Evolutionary conservation across 805 yeast genomes (phyloP), one percentile per base, ranked within the genome.

Genomic region (Pichia sporocuriosa): DNA sequence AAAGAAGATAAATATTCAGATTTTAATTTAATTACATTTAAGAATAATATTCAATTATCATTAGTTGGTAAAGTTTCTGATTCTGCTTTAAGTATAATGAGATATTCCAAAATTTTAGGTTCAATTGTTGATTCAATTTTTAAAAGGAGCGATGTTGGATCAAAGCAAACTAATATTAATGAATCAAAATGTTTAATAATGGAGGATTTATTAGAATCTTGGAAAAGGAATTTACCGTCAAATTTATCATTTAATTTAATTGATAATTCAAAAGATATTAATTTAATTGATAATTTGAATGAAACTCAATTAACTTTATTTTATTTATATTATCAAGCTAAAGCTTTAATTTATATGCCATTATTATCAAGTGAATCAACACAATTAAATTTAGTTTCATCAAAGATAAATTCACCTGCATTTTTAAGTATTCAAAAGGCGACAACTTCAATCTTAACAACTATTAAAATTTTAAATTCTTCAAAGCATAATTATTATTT

Each of bases 121-220:
- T 72, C 75, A 41, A 77, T 86, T 32, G 62, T 87, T 36, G 90
- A 84, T 61, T 69, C 80, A 0, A 75, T 83, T 10, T 84, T 79
- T 61, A 76, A 79, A 37, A 73, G 89, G 55, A 75, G 67, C 46
- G 55, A 54, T n/a, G n/a, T n/a, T 33, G 58, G 59, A 31, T 33
- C 48, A 36, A 56, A 59, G 27, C 50, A 55, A 16, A 44, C 63
- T 11, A 47, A 53, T 37, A 46, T 57, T 16, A 55, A 52, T 32
- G 67, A 63, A 43, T 57, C 63, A 9, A 48, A 58, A 10, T 50
- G 62, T 36, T 48, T 63, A 40, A 44, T 63, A 9, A 46, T 59
- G 37, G 96, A 88, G 55, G 77, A 81, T 50, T 72, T 79, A 52
- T 66, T 88, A 35, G 95, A 87, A 50, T 65, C 74, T 37, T 88